phyloP scores from a whole-genome alignment of 2,329 filamentous ascomycete species.

The Cercospora janseana region DNA sequence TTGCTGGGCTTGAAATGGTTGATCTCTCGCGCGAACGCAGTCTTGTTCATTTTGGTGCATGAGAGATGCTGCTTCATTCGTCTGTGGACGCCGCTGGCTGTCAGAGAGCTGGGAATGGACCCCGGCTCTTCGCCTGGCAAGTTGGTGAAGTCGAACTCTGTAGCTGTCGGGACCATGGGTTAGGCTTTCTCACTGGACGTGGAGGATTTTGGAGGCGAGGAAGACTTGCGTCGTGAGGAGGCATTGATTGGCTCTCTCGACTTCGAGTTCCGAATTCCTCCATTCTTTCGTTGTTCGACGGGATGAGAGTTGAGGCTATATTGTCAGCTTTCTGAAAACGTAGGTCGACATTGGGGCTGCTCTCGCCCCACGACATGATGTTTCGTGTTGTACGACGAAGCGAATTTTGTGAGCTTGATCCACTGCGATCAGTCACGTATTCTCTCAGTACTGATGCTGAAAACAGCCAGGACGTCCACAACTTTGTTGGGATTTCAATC shows the following conservation, averaged over 20 bases:
- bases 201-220: not conserved
- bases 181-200: not conserved
- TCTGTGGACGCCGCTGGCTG: conserved; percentile 56
- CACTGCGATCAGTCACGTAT: no score
- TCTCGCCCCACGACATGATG: not conserved
- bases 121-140: conserved; percentile 51
- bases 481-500: not conserved
- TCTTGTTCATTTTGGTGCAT: conserved; percentile 39
- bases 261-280: not conserved
- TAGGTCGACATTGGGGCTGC: not conserved
- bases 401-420: not conserved
- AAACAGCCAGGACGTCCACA: not conserved
- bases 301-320: not conserved
- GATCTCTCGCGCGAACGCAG: conserved; percentile 34
- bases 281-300: not conserved
- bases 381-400: no score
- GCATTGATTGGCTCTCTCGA: no score
- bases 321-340: not conserved
- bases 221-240: no score
- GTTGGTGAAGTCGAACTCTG: conserved; percentile 40
- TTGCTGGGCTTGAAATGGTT: conserved; percentile 44
- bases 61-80: conserved; percentile 54
- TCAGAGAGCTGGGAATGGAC: conserved; percentile 53
- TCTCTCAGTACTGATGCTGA: no score
- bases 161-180: conserved; percentile 9